Evolutionary conservation across 768 basidiomycete species (phyloP).

Genomic region (Tricholoma hemisulphureum): DNA sequence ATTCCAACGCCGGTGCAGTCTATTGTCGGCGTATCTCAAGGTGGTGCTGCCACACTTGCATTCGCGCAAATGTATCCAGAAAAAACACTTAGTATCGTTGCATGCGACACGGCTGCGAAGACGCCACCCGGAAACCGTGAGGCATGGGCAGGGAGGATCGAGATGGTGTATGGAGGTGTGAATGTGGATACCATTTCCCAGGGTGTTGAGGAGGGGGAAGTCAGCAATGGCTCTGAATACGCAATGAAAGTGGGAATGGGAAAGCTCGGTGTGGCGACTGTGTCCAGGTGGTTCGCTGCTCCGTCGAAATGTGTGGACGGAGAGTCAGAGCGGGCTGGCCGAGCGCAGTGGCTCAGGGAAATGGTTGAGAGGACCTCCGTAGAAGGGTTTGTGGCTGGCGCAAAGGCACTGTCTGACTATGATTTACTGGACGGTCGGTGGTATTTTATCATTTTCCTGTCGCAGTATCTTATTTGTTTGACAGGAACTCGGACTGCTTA

Average conservation of each 20-base stretch:
- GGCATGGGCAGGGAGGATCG: slow-evolving; percentile 49
- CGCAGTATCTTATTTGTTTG: neutral
- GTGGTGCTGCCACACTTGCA: slow-evolving; percentile 49
- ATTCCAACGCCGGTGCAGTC: slow-evolving; percentile 41
- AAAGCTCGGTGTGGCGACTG: slow-evolving; percentile 40
- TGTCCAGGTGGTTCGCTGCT: slow-evolving; percentile 49
- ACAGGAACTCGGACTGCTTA: slow-evolving; percentile 3
- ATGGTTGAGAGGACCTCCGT: slow-evolving; percentile 42
- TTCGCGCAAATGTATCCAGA: slow-evolving; percentile 39
- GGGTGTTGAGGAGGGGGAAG: slow-evolving; percentile 11
- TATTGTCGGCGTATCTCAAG: slow-evolving; percentile 54
- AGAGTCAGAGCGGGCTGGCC: slow-evolving; percentile 10
- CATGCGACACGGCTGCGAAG: slow-evolving; percentile 45
- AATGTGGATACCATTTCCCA: slow-evolving; percentile 6
- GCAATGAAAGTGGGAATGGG: slow-evolving; percentile 39
- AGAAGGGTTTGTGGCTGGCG: slow-evolving; percentile 46
- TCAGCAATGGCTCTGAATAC: slow-evolving; percentile 20
- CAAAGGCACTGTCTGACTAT: slow-evolving; percentile 45
- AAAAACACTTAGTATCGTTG: slow-evolving; percentile 41
- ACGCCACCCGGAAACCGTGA: slow-evolving; percentile 46
- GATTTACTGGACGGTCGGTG: slow-evolving; percentile 30
- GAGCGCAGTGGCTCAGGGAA: slow-evolving; percentile 27
- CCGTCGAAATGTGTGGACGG: slow-evolving; percentile 30
- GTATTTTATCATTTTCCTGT: neutral
- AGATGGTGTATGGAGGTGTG: slow-evolving; percentile 30